Percentiles rank a stretch among this genome's conserved stretches.
phyloP scores from a whole-genome alignment of 1,284 basidiomycete genomes.

The Cryptococcus wingfieldii region DNA sequence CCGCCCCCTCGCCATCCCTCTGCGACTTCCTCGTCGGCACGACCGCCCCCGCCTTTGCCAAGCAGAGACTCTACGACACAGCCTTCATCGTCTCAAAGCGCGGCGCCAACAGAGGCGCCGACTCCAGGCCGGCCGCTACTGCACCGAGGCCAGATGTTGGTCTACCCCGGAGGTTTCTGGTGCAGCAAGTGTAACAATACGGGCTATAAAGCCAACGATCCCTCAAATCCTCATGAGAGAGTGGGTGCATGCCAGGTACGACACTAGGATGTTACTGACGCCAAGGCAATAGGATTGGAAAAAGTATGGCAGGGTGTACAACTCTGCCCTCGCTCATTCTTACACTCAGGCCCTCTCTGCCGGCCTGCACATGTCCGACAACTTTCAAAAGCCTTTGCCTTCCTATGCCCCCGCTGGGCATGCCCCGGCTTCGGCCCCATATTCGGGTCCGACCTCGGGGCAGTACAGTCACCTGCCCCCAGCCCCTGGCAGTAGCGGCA shows the following conservation, averaged over 20 bases:
- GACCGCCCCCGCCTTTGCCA: not conserved
- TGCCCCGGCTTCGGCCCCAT: not conserved
- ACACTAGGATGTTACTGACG: not conserved
- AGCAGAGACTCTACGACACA: not conserved
- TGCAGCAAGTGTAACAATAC: constrained; percentile 48
- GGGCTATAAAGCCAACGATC: constrained; percentile 45
- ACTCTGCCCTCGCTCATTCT: constrained; percentile 36
- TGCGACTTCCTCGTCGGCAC: not conserved
- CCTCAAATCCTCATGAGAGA: constrained; percentile 35
- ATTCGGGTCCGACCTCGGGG: not conserved
- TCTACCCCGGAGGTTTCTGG: constrained; percentile 40
- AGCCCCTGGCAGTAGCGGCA: constrained; percentile 2
- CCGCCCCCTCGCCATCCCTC: constrained; percentile 21
- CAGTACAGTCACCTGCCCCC: constrained; percentile 19
- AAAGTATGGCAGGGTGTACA: constrained; percentile 46
- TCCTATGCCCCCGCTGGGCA: constrained; percentile 1
- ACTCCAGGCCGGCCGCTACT: constrained; percentile 44
- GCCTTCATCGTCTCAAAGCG: constrained; percentile 8
- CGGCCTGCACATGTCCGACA: constrained; percentile 24
- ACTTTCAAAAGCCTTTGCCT: constrained; percentile 43
- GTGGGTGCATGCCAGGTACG: constrained; percentile 16
- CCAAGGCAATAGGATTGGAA: constrained; percentile 37
- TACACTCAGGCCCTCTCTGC: constrained; percentile 28
- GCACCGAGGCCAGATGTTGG: constrained; percentile 36
- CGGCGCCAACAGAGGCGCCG: constrained; percentile 38